phyloP scores from a whole-genome alignment of 768 basidiomycete species.

The Coprinopsis strossmayeri region DNA sequence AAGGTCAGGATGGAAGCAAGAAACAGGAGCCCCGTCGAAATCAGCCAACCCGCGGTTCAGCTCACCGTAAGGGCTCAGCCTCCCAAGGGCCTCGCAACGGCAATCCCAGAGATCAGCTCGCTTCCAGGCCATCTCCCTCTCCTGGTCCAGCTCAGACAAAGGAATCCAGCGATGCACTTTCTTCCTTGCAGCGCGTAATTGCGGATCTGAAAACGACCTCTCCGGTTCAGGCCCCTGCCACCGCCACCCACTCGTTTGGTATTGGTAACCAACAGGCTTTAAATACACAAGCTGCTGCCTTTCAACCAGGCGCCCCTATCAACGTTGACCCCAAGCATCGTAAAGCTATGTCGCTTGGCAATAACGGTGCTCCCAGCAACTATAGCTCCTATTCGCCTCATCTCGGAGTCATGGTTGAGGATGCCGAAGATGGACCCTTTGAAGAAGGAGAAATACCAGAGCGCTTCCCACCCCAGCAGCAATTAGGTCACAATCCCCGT shows the following conservation, averaged over 20 bases:
- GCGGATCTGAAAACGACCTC: conserved; percentile 87
- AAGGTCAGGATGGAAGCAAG: conserved; percentile 44
- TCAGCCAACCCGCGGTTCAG: conserved; percentile 19
- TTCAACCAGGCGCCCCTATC: conserved; percentile 58
- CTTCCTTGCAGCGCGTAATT: conserved; percentile 89
- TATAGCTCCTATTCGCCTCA: conserved; percentile 73
- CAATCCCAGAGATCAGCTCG: conserved; percentile 33
- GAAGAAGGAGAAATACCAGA: conserved; percentile 83
- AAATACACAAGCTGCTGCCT: conserved; percentile 64
- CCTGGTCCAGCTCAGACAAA: conserved; percentile 45
- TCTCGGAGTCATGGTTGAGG: conserved; percentile 80
- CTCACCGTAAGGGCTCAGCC: conserved; percentile 40
- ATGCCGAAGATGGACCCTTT: conserved; percentile 60
- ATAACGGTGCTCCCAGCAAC: conserved; percentile 47
- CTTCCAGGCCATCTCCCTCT: conserved; percentile 40
- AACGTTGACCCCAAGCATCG: conserved; percentile 62
- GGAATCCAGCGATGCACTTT: conserved; percentile 74
- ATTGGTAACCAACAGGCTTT: conserved; percentile 48
- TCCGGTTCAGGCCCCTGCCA: conserved; percentile 45
- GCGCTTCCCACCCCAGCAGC: conserved; percentile 39
- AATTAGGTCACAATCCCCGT: conserved; percentile 54
- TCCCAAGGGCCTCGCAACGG: conserved; percentile 49
- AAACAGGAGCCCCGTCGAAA: conserved; percentile 53
- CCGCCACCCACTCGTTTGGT: conserved; percentile 34
- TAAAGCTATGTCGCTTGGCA: conserved; percentile 73